A percentile compares a stretch with the other conserved stretches of the same genome.
Evolutionary conservation across 768 basidiomycete species (phyloP).

Genomic region (Amanita subjunquillea): DNA sequence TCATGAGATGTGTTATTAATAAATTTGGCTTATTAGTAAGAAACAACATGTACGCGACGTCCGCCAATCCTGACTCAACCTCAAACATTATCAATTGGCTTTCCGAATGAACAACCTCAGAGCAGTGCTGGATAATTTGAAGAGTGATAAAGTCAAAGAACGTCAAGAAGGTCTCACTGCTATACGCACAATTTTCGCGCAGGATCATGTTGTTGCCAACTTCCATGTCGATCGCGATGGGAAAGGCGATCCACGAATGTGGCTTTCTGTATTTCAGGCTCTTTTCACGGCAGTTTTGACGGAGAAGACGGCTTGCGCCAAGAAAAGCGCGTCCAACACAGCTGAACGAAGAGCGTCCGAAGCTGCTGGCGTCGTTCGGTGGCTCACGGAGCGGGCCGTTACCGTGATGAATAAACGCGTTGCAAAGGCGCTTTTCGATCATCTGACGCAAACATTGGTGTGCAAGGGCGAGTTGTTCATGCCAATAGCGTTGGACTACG

Average conservation of each 20-base stretch:
- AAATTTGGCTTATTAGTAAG: too few species aligned
- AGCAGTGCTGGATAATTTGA: slow-evolving; percentile 38
- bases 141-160: slow-evolving; percentile 58
- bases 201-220: slow-evolving; percentile 33
- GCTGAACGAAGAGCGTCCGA: slow-evolving; percentile 55
- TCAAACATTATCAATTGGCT: neutral
- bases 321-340: slow-evolving; percentile 24
- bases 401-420: slow-evolving; percentile 45
- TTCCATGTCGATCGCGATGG: slow-evolving; percentile 28
- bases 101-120: slow-evolving; percentile 25
- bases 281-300: slow-evolving; percentile 55
- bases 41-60: too few species aligned
- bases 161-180: slow-evolving; percentile 51
- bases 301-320: slow-evolving; percentile 46
- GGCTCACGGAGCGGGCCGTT: slow-evolving; percentile 58
- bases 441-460: slow-evolving; percentile 53
- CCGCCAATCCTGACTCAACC: neutral
- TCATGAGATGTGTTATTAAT: neutral
- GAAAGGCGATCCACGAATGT: slow-evolving; percentile 27
- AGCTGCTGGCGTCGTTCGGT: slow-evolving; percentile 57
- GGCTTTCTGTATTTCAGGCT: slow-evolving; percentile 63
- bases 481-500: slow-evolving; percentile 69
- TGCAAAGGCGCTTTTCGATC: slow-evolving; percentile 46
- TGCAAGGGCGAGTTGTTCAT: slow-evolving; percentile 41
- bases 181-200: slow-evolving; percentile 41